These are phyloP conservation scores for Mortierella sp. DNA, from an alignment of 371 early-diverging fungal species.

Conservation along the genomic window DNA sequence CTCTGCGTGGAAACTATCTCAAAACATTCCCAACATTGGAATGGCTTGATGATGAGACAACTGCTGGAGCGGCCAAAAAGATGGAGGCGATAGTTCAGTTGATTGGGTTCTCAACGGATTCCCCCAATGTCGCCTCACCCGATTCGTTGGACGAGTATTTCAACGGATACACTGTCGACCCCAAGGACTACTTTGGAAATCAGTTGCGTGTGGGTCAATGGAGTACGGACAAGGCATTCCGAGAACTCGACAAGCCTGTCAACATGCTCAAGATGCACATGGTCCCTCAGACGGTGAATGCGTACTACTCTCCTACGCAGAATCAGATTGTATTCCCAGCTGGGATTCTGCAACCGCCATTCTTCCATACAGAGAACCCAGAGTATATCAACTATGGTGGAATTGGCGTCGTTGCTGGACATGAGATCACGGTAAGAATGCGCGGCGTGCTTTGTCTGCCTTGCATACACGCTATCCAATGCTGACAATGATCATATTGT, in stretches of 20 bases:
- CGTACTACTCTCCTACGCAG: constrained; percentile 63
- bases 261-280: constrained; percentile 62
- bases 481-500: too few species aligned
- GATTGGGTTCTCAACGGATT: constrained; percentile 60
- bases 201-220: constrained; percentile 47
- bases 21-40: constrained; percentile 56
- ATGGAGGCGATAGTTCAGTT: constrained; percentile 56
- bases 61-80: constrained; percentile 60
- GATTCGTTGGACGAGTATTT: constrained; percentile 59
- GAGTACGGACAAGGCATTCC: constrained; percentile 24
- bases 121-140: constrained; percentile 62
- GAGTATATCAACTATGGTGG: constrained; percentile 69
- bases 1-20: constrained; percentile 56
- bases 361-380: constrained; percentile 58
- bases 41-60: constrained; percentile 67
- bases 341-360: constrained; percentile 65
- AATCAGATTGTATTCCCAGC: constrained; percentile 74
- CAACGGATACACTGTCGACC: constrained; percentile 38
- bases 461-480: neutral
- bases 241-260: constrained; percentile 43
- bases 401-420: constrained; percentile 69
- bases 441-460: neutral
- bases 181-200: constrained; percentile 58
- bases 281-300: constrained; percentile 71
- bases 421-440: constrained; percentile 66